Percentiles rank a stretch among this genome's conserved stretches.
Evolutionary conservation across 1,284 basidiomycete genomes (phyloP).

Genomic region (Polyporus tsugae): DNA sequence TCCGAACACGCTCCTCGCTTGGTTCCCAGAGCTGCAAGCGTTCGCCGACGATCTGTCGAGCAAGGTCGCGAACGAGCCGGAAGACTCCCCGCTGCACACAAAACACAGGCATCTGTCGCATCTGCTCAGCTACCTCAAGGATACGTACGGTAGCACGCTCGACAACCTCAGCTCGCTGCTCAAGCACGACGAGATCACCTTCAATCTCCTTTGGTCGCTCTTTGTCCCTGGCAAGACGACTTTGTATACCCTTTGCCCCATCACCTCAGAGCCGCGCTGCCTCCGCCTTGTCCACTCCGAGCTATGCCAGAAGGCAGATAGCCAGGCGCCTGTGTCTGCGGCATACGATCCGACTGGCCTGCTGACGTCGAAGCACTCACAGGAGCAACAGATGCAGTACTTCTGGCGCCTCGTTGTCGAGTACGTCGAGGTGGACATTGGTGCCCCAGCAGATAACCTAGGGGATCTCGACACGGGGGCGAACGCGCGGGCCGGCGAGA

Average conservation of each 20-base stretch:
- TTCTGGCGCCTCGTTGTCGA: conserved; percentile 43
- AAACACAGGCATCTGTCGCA: conserved; percentile 52
- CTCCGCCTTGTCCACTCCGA: conserved; percentile 53
- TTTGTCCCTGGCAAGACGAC: conserved; percentile 58
- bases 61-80: conserved; percentile 44
- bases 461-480: conserved; percentile 40
- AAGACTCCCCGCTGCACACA: conserved; percentile 43
- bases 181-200: conserved; percentile 63
- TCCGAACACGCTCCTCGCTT: conserved; percentile 62
- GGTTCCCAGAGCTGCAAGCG: conserved; percentile 53
- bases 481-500: conserved; percentile 49
- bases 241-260: conserved; percentile 59
- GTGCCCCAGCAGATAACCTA: conserved; percentile 40
- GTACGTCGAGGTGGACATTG: conserved; percentile 43
- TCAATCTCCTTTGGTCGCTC: conserved; percentile 63
- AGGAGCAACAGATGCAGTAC: conserved; percentile 37
- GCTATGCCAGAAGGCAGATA: conserved; percentile 42
- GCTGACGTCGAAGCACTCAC: conserved; percentile 29
- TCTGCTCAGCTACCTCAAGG: conserved; percentile 54
- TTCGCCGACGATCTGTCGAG: conserved; percentile 50
- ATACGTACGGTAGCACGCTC: conserved; percentile 54
- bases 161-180: conserved; percentile 54
- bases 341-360: conserved; percentile 40
- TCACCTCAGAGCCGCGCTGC: conserved; percentile 59
- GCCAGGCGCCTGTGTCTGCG: conserved; percentile 29